Evolutionary conservation across 2,329 filamentous ascomycete genomes (phyloP).

Genomic region (Xylaria multiplex): DNA sequence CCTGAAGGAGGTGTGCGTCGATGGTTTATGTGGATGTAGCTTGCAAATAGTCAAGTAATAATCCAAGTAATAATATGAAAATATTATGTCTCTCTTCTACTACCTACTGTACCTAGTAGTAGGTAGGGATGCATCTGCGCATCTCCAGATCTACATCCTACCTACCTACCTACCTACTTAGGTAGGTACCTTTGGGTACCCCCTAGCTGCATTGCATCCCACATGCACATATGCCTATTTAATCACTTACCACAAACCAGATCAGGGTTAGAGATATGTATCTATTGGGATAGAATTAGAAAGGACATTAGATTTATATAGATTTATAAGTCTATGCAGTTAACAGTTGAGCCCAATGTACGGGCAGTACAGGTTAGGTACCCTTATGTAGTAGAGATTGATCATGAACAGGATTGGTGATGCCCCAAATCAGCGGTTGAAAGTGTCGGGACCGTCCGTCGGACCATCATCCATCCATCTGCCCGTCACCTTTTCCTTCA

Average conservation of each 20-base stretch:
- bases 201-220: too few relatives aligned
- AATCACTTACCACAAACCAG: too few relatives aligned
- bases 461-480: not conserved
- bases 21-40: slow-evolving; percentile 15
- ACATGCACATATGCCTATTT: too few relatives aligned
- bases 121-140: not conserved
- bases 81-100: not conserved
- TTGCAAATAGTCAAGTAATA: slow-evolving; percentile 16
- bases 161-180: not conserved
- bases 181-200: not conserved
- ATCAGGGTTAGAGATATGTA: too few relatives aligned
- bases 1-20: slow-evolving; percentile 21
- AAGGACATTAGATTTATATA: too few relatives aligned
- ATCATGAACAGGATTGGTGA: too few relatives aligned
- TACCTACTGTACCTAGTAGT: not conserved
- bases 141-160: too few relatives aligned
- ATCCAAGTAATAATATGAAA: not conserved
- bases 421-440: not conserved
- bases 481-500: not conserved
- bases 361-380: too few relatives aligned
- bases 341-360: too few relatives aligned
- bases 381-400: too few relatives aligned
- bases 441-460: slow-evolving; percentile 9
- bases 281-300: too few relatives aligned
- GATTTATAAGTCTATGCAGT: too few relatives aligned